Base-by-base conservation (phyloP, 1,139 yeast genomes). In the Kurtzmaniella natalensis region DNA sequence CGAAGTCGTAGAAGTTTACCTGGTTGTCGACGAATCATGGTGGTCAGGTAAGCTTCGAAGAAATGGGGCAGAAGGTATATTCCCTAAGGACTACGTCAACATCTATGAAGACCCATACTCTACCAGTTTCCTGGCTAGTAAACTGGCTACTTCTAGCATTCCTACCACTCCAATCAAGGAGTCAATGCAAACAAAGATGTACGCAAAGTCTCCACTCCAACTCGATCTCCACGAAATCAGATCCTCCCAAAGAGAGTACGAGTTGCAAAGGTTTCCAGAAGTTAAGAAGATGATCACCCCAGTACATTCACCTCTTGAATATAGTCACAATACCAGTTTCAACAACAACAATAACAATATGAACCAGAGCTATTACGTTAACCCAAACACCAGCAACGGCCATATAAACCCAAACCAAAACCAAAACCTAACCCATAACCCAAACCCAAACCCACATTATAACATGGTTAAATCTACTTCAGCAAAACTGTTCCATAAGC, bases 81-180 rank as follows among this genome's bases (percentile, higher is more conserved):
- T 92, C 49, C 97, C 97, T 1, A 73, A 80, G 33, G 92, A 88
- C 49, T 89, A 83, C 53, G 96, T 88, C n/a, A 79, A 76, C 39
- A 51, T 72, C 31, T 59, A 77, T 33, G 75, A 64, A 35, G 63
- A 45, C n/a, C 29, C 19, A 28, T 26, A 26, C 19, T 23, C 26
- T 16, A 18, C 11, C 7, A 26, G 29, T 11, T 3, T 11, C 14
- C 21, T 26, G 21, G 18, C 17, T 9, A 15, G 13, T 7, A 26
- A 26, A 8, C 29, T 26, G 29, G 20, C 29, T 9, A 15, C 29
- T 17, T 21, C 29, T 7, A 26, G 29, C 17, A 21, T 26, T 18
- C 29, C 29, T 5, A 26, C 29, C 6, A 26, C 29, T 14, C 29
- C 29, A 8, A 11, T 26, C 14, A 26, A 26, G 14, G 29, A 26